Conservation (phyloP, 768 basidiomycete species). For the Favolaschia claudopus region DNA sequence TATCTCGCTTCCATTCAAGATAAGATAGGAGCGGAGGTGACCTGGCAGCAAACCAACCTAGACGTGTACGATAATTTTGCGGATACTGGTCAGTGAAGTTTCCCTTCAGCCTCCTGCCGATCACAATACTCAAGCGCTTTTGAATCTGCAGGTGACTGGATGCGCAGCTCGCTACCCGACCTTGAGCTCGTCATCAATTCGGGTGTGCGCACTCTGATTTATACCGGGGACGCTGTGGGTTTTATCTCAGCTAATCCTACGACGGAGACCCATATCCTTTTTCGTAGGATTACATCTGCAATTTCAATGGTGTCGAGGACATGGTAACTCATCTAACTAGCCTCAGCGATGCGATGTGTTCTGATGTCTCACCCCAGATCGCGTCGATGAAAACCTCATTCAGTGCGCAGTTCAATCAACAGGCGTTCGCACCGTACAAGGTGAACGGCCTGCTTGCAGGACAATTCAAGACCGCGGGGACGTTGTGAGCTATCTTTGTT, state of each 20-base stretch:
- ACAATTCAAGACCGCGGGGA: slow-evolving; percentile 53
- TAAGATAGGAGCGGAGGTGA: slow-evolving; percentile 52
- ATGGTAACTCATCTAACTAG: slow-evolving; percentile 39
- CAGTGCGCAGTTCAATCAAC: slow-evolving; percentile 36
- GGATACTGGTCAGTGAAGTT: slow-evolving; percentile 44
- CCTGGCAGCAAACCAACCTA: slow-evolving; percentile 49
- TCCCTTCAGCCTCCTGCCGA: not conserved
- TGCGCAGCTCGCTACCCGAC: slow-evolving; percentile 48
- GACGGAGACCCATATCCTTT: not conserved
- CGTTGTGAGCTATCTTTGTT: slow-evolving; percentile 34
- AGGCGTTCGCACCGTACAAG: slow-evolving; percentile 44
- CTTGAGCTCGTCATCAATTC: slow-evolving; percentile 51
- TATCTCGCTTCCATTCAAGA: slow-evolving; percentile 40
- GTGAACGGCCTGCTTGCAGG: slow-evolving; percentile 47
- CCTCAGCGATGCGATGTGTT: not conserved
- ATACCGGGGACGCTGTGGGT: slow-evolving; percentile 47
- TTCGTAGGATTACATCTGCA: slow-evolving; percentile 44
- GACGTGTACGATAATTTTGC: slow-evolving; percentile 57
- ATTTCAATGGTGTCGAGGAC: slow-evolving; percentile 51
- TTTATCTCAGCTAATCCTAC: not conserved
- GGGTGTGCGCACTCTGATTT: slow-evolving; percentile 49
- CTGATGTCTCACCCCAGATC: slow-evolving; percentile 1
- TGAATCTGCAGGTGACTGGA: slow-evolving; percentile 59
- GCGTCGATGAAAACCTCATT: slow-evolving; percentile 42
- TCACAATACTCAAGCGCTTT: not conserved